These are phyloP conservation scores for Globisporangium okanoganense DNA, from an alignment of 352 stramenopile genomes.

Conservation along the genomic window DNA sequence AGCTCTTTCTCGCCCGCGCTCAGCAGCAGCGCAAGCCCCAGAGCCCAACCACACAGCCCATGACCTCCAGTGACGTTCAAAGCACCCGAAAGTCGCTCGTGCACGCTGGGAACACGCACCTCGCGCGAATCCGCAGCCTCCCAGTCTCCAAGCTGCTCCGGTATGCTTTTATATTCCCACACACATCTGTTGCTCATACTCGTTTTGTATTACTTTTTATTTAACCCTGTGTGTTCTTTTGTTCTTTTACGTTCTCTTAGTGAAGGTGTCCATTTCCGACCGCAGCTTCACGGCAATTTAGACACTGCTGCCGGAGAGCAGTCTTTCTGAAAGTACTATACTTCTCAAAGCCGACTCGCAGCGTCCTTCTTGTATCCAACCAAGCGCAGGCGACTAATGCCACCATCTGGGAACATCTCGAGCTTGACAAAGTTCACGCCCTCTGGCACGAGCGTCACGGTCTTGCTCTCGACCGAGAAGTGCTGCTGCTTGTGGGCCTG, in stretches of 20 bases:
- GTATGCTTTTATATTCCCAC: conserved; percentile 16
- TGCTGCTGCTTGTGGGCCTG: conserved; percentile 83
- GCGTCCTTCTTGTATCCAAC: conserved; percentile 64
- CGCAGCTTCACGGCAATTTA: conserved; percentile 16
- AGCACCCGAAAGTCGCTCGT: conserved; percentile 16
- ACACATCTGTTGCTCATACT: background rate
- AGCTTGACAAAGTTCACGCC: conserved; percentile 91
- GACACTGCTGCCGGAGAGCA: conserved; percentile 21
- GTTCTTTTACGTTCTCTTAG: conserved; percentile 4
- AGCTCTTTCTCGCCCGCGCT: conserved; percentile 35
- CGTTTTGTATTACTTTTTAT: background rate
- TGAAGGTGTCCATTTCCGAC: conserved; percentile 37
- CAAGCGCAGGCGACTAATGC: conserved; percentile 88
- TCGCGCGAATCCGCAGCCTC: conserved; percentile 38
- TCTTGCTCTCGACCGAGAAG: conserved; percentile 61
- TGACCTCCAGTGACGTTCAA: background rate
- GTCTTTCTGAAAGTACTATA: conserved; percentile 21
- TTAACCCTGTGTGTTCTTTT: background rate
- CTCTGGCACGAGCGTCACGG: conserved; percentile 48
- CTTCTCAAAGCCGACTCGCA: conserved; percentile 24
- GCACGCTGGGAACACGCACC: conserved; percentile 27
- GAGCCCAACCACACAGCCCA: background rate
- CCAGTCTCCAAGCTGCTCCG: conserved; percentile 37
- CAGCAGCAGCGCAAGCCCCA: conserved; percentile 8
- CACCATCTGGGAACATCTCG: conserved; percentile 93